Conservation (phyloP, 2,329 filamentous ascomycete species). For the Cytospora chrysosperma region DNA sequence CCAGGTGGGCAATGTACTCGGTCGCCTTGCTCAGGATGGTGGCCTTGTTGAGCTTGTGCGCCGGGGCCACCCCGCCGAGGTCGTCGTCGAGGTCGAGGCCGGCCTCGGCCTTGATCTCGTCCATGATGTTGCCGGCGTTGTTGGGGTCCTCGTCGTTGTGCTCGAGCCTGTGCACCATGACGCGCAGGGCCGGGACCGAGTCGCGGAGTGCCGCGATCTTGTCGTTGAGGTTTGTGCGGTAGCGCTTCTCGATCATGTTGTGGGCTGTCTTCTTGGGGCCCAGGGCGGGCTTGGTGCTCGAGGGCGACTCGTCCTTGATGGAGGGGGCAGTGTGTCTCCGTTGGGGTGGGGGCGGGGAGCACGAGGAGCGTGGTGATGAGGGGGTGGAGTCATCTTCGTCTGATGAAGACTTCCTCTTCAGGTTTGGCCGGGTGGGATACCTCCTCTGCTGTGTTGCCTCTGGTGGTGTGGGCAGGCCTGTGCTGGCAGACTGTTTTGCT, state of each 20-base stretch:
- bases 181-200: slow-evolving; percentile 58
- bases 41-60: slow-evolving; percentile 44
- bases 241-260: slow-evolving; percentile 84
- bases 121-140: slow-evolving; percentile 26
- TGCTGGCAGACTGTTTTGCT: slow-evolving; percentile 7
- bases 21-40: slow-evolving; percentile 42
- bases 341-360: slow-evolving; percentile 26
- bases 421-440: slow-evolving; percentile 27
- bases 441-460: slow-evolving; percentile 14
- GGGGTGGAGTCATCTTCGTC: slow-evolving; percentile 24
- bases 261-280: slow-evolving; percentile 72
- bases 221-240: slow-evolving; percentile 80
- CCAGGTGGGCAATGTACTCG: slow-evolving; percentile 38
- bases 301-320: slow-evolving; percentile 15
- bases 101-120: slow-evolving; percentile 35
- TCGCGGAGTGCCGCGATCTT: slow-evolving; percentile 76
- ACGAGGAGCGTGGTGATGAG: slow-evolving; percentile 26
- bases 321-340: slow-evolving; percentile 13
- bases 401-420: slow-evolving; percentile 35
- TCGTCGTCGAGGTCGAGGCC: slow-evolving; percentile 42
- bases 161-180: slow-evolving; percentile 42
- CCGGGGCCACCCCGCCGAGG: slow-evolving; percentile 35
- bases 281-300: slow-evolving; percentile 19
- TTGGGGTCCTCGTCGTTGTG: slow-evolving; percentile 34
- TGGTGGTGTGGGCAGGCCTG: slow-evolving; percentile 6